These are phyloP conservation scores for Artemisia annua DNA, from an alignment of 129 eudicot genomes.

Conservation along the genomic window DNA sequence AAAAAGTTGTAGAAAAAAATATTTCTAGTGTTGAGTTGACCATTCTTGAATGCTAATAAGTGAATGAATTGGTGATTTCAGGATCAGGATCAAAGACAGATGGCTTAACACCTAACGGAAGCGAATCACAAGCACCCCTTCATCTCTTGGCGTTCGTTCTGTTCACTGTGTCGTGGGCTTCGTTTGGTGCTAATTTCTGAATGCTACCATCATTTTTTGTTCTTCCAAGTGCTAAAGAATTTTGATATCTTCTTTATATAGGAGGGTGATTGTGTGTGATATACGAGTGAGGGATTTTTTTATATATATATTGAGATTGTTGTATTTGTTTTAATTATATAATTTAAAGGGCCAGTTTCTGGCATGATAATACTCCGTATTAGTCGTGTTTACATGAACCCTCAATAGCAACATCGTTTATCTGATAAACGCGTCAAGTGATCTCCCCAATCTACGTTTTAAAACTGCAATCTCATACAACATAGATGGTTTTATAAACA, in stretches of 20 bases:
- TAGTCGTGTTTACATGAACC: slow-evolving; percentile 5
- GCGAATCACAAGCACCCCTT: slow-evolving; percentile 26
- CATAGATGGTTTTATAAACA: too few species aligned
- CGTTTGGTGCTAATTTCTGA: slow-evolving; percentile 25
- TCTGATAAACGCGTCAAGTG: too few species aligned
- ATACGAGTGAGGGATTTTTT: slow-evolving; percentile 3
- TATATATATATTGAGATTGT: slow-evolving; percentile 9
- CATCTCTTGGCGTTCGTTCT: slow-evolving; percentile 29
- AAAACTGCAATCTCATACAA: too few species aligned
- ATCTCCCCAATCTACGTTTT: too few species aligned
- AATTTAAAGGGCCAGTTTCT: neutral
- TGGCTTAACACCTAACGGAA: slow-evolving; percentile 43
- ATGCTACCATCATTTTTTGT: slow-evolving; percentile 1
- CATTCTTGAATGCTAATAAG: neutral
- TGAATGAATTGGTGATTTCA: slow-evolving; percentile 12
- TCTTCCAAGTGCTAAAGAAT: slow-evolving; percentile 11
- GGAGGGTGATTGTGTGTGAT: slow-evolving; percentile 14
- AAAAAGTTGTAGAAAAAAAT: too few species aligned
- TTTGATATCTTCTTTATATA: slow-evolving; percentile 14
- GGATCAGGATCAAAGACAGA: slow-evolving; percentile 55
- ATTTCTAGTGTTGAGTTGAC: too few species aligned
- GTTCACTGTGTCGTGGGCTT: slow-evolving; percentile 40
- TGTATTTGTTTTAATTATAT: slow-evolving; percentile 10
- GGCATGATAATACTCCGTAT: neutral
- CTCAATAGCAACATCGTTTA: neutral